Base-by-base conservation (phyloP, 2,329 filamentous ascomycete species). In the Beauveria sp. region DNA sequence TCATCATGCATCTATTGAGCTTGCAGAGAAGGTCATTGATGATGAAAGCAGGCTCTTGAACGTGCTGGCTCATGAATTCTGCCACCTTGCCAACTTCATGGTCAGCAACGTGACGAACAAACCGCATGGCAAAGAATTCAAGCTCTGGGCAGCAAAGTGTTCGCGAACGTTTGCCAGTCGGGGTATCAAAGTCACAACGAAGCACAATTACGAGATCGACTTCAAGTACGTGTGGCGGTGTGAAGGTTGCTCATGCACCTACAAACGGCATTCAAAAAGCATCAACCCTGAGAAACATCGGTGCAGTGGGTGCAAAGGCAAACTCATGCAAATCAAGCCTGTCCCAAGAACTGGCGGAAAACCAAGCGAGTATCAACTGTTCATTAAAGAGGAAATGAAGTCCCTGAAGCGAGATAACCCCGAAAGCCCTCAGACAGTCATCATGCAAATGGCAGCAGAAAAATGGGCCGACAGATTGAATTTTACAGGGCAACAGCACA, bases 51-150 rank as follows among this genome's bases (percentile, higher is more conserved):
- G 91, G 3, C 82, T 98, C 1, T 81, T 95, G 65, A 97, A 97
- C 73, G 92, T 95, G 0, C 77, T 98, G n/a, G 91, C 93, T 0
- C 95, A 99, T 72, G 95, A 99, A 69, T 98, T 95, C 77, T 98
- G 95, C 73, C 95, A 99, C 71, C 78, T 98, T 1, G 88, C 91
- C 49, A 96, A 92, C 69, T 97, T 93, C 73, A 96, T 98, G 86
- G 79, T 98, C 65, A 88, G 83, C 54, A 85, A 87, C 42, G 78
- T 93, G 42, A 87, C 84, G 49, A 87, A 86, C 61, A 88, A 90
- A 64, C 91, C 92, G 0, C 93, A 97, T 71, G 93, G 93, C 24
- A 81, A 83, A 14, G 88, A 90, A 68, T 97, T 97, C 81, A 93
- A 96, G 73, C 71, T 74, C 1, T 96, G 91, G 86, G 87, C 80